These are phyloP conservation scores for Pyrus betulifolia DNA, from an alignment of 306 rosid species.

Conservation along the genomic window DNA sequence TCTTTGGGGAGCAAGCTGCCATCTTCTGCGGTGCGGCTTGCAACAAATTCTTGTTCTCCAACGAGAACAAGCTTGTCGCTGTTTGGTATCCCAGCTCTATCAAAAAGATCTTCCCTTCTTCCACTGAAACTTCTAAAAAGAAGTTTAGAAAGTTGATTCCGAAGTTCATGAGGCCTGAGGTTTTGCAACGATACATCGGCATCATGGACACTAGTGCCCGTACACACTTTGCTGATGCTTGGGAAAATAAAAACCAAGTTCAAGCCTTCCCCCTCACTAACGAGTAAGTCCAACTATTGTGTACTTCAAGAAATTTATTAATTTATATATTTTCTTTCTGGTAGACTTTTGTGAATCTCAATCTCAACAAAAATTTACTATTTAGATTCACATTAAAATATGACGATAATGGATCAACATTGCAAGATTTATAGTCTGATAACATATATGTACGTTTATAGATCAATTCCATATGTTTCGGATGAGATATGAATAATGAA, in stretches of 20 bases:
- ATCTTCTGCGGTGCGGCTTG: too few relatives aligned
- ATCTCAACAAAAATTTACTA: background rate
- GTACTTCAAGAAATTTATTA: too few relatives aligned
- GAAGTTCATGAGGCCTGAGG: background rate
- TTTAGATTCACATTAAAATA: too few relatives aligned
- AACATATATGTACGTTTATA: too few relatives aligned
- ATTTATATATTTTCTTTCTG: background rate
- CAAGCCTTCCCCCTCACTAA: conserved; percentile 44
- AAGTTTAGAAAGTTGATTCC: background rate
- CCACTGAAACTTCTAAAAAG: background rate
- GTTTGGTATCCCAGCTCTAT: background rate
- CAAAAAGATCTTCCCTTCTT: background rate
- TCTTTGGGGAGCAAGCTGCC: too few relatives aligned
- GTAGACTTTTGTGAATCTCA: background rate
- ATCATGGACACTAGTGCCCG: conserved; percentile 22
- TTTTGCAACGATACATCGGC: background rate
- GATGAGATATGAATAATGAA: too few relatives aligned
- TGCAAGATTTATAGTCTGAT: too few relatives aligned
- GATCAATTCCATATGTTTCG: too few relatives aligned
- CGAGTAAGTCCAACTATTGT: background rate
- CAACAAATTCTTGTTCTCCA: too few relatives aligned
- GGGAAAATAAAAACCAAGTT: conserved; percentile 43
- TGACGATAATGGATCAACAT: too few relatives aligned
- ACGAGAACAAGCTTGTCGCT: background rate
- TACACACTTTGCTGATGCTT: conserved; percentile 28